A percentile compares a stretch with the other conserved stretches of the same genome.
phyloP scores from a whole-genome alignment of 2,329 filamentous ascomycete genomes.

The Alternaria metachromatica region DNA sequence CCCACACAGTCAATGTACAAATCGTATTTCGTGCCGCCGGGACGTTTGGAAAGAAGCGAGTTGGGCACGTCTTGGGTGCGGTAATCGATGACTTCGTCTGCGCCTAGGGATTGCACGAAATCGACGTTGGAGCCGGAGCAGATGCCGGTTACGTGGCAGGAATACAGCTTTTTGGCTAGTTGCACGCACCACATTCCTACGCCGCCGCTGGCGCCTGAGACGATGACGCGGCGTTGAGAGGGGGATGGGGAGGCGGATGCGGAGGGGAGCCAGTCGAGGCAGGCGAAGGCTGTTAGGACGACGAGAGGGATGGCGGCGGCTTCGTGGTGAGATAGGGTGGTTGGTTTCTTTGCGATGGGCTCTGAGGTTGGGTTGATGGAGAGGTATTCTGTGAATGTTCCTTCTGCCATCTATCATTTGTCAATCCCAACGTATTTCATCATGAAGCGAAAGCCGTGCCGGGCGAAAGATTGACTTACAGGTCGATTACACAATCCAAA shows the following conservation, averaged over 20 bases:
- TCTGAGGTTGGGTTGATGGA: conserved; percentile 19
- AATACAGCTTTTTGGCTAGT: conserved; percentile 46
- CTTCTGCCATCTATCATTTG: conserved; percentile 24
- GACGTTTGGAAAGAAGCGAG: conserved; percentile 41
- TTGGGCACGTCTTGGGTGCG: conserved; percentile 38
- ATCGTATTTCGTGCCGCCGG: conserved; percentile 48
- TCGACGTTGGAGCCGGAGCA: conserved; percentile 58
- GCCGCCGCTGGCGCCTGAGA: conserved; percentile 42
- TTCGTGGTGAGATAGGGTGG: conserved; percentile 22
- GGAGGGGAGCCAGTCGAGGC: conserved; percentile 35
- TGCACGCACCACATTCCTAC: conserved; percentile 47
- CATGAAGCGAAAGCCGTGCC: neutral
- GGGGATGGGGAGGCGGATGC: neutral
- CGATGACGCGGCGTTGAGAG: conserved; percentile 28
- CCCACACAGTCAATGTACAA: conserved; percentile 60
- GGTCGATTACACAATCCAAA: conserved; percentile 33
- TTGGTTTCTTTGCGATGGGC: conserved; percentile 35
- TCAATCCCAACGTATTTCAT: neutral
- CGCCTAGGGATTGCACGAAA: conserved; percentile 57
- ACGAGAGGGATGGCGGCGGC: conserved; percentile 48
- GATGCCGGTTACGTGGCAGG: conserved; percentile 55
- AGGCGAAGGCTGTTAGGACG: conserved; percentile 47
- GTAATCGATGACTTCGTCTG: conserved; percentile 55
- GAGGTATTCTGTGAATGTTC: conserved; percentile 39
- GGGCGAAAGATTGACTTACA: neutral